Conservation (phyloP, 768 basidiomycete species). For the Hirschioporus abietinus region DNA sequence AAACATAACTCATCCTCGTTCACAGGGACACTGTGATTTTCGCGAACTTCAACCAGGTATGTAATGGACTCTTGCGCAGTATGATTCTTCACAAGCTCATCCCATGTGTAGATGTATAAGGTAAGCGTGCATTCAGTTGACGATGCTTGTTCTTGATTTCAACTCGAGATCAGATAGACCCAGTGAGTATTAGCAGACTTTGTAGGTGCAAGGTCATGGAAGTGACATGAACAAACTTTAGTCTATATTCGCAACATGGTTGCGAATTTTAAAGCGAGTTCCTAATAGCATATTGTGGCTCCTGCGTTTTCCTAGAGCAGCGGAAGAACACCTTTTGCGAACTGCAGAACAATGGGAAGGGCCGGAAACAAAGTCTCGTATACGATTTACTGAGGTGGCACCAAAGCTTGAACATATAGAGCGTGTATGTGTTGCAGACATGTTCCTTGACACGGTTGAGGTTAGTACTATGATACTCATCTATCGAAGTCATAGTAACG, state of each 20-base stretch:
- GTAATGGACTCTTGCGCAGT: conserved; percentile 5
- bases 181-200: conserved; percentile 22
- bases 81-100: conserved; percentile 13
- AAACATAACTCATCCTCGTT: too few relatives aligned
- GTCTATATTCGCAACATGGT: conserved; percentile 43
- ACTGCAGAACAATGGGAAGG: conserved; percentile 41
- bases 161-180: conserved; percentile 26
- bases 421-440: conserved; percentile 42
- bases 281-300: conserved; percentile 48
- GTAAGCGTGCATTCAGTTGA: conserved; percentile 13
- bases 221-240: conserved; percentile 16
- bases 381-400: conserved; percentile 45
- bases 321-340: conserved; percentile 38
- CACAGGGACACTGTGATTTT: conserved; percentile 41
- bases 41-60: conserved; percentile 50
- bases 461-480: conserved; percentile 20
- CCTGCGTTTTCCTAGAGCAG: conserved; percentile 43
- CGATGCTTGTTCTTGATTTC: not conserved
- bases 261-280: conserved; percentile 38
- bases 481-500: not conserved
- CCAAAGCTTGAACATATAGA: conserved; percentile 40
- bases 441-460: conserved; percentile 49
- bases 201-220: conserved; percentile 1
- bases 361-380: conserved; percentile 37
- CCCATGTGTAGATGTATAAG: conserved; percentile 37